Evolutionary conservation across 495 filamentous ascomycete genomes (phyloP).

Genomic region (Talaromyces stipitatus): DNA sequence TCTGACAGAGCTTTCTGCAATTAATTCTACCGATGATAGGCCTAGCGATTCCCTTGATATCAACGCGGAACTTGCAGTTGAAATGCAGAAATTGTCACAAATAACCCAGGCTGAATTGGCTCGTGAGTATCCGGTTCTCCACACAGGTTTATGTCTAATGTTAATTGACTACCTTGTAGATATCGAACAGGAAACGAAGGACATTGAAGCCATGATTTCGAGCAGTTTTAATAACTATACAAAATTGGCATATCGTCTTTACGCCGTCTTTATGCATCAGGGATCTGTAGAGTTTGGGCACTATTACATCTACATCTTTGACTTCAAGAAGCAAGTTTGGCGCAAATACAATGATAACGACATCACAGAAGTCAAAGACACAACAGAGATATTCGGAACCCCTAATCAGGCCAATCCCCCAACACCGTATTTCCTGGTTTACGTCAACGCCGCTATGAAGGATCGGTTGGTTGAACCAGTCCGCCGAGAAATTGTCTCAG

Average conservation of each 20-base stretch:
- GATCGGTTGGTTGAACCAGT: slow-evolving; percentile 55
- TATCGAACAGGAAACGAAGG: slow-evolving; percentile 42
- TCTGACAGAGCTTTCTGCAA: slow-evolving; percentile 23
- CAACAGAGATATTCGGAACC: slow-evolving; percentile 58
- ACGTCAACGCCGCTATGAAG: slow-evolving; percentile 59
- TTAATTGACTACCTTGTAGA: slow-evolving; percentile 17
- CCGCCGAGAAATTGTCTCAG: slow-evolving; percentile 33
- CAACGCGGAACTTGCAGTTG: slow-evolving; percentile 17
- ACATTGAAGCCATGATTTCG: slow-evolving; percentile 44
- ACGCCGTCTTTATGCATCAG: slow-evolving; percentile 87
- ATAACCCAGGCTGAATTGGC: slow-evolving; percentile 27
- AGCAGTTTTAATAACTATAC: slow-evolving; percentile 51
- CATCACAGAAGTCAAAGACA: slow-evolving; percentile 60
- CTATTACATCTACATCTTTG: slow-evolving; percentile 95
- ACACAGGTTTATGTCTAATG: background rate
- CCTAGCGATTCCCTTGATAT: slow-evolving; percentile 22
- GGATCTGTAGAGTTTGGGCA: slow-evolving; percentile 68
- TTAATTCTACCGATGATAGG: slow-evolving; percentile 15
- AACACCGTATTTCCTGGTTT: slow-evolving; percentile 86
- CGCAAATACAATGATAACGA: slow-evolving; percentile 87
- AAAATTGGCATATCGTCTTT: slow-evolving; percentile 68
- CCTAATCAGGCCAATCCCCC: slow-evolving; percentile 50
- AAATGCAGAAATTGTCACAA: slow-evolving; percentile 26
- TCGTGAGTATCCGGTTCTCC: slow-evolving; percentile 23
- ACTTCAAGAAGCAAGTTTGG: slow-evolving; percentile 76